Conservation (phyloP, 108 stramenopile species). For the Pseudonitzschia multiseries region DNA sequence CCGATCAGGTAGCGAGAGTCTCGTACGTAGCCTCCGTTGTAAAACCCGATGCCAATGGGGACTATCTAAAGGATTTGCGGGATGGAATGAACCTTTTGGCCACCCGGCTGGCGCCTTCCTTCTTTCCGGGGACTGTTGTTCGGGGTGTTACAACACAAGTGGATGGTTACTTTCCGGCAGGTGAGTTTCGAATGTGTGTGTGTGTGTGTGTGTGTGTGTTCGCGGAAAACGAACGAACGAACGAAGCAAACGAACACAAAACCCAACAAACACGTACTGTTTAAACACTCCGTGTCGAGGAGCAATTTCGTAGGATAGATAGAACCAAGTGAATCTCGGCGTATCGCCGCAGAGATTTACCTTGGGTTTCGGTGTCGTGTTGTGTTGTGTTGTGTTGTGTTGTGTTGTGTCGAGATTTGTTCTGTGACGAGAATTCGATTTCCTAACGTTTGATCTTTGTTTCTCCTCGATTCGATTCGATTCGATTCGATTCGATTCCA, state of each 20-base stretch:
- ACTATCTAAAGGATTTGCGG: slow-evolving; percentile 3
- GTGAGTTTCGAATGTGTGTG: slow-evolving; percentile 17
- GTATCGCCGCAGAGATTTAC: not conserved
- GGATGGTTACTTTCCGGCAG: slow-evolving; percentile 13
- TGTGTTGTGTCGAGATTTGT: too few species aligned
- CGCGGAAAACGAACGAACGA: too few species aligned
- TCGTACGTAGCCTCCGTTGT: slow-evolving; percentile 13
- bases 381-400: not conserved
- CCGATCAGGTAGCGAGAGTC: slow-evolving; percentile 10
- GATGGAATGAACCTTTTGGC: not conserved
- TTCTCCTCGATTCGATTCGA: not conserved
- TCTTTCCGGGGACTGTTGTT: slow-evolving; percentile 3
- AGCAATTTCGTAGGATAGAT: too few species aligned
- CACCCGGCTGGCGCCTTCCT: slow-evolving; percentile 4
- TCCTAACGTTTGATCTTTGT: not conserved
- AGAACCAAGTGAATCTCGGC: not conserved
- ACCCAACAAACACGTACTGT: too few species aligned
- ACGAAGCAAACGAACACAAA: too few species aligned
- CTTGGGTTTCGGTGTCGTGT: not conserved
- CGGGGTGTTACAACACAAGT: slow-evolving; percentile 9
- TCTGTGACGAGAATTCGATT: not conserved
- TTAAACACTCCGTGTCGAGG: too few species aligned
- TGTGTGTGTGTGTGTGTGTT: too few species aligned
- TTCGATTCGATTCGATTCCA: not conserved
- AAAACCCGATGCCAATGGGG: not conserved